Conservation (phyloP, 2,329 filamentous ascomycete species). For the Arthrobotrys iridis region DNA sequence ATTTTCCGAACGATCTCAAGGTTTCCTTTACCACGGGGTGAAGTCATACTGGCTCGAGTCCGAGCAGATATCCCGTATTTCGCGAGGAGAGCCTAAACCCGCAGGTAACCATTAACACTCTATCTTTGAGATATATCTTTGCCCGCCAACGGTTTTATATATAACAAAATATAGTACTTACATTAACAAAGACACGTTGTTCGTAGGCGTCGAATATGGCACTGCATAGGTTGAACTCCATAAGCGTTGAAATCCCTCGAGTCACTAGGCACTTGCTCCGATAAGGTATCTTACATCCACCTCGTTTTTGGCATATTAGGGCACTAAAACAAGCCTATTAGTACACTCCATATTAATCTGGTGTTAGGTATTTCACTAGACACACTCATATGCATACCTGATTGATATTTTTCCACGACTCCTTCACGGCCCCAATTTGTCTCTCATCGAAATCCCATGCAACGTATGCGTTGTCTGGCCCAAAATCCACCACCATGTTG, state of each 20-base stretch:
- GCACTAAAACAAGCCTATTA: constrained; percentile 6
- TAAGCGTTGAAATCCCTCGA: not conserved
- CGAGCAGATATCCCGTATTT: constrained; percentile 43
- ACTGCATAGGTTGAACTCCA: not conserved
- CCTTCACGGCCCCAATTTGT: constrained; percentile 19
- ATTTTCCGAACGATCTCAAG: constrained; percentile 50
- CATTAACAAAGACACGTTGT: constrained; percentile 38
- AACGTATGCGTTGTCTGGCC: constrained; percentile 35
- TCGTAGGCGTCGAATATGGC: constrained; percentile 48
- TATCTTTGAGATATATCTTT: too few relatives aligned
- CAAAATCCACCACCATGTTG: constrained; percentile 51
- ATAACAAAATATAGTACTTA: constrained; percentile 8
- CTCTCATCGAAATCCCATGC: constrained; percentile 39
- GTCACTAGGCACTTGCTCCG: too few relatives aligned
- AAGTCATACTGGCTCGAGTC: constrained; percentile 36
- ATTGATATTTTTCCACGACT: constrained; percentile 27
- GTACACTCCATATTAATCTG: not conserved
- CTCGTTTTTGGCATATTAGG: constrained; percentile 10
- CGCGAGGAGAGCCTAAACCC: constrained; percentile 23
- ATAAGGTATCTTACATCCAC: constrained; percentile 38
- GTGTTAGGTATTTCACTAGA: not conserved
- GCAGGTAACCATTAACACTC: too few relatives aligned
- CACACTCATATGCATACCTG: constrained; percentile 22
- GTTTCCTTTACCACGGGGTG: constrained; percentile 39
- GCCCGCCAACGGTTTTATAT: too few relatives aligned